A percentile compares a stretch with the other conserved stretches of the same genome.
phyloP scores from a whole-genome alignment of 2,329 filamentous ascomycete genomes.

The Alternaria conjuncta region DNA sequence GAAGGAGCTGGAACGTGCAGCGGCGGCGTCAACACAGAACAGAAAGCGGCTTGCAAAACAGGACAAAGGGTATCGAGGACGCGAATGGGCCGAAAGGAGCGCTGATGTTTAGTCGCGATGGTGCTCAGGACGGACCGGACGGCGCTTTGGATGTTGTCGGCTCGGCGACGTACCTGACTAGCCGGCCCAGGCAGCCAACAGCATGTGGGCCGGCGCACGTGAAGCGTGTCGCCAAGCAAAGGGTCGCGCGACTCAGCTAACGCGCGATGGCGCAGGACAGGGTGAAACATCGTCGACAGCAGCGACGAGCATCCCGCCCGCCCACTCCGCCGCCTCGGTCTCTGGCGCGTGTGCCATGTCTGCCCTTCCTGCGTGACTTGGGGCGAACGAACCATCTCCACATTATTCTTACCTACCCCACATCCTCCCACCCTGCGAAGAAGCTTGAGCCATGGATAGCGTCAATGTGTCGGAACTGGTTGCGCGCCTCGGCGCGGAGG shows the following conservation, averaged over 20 bases:
- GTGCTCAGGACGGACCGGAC: background rate
- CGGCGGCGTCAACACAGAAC: background rate
- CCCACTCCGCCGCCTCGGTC: constrained; percentile 7
- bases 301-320: constrained; percentile 3
- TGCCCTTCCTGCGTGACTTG: constrained; percentile 13
- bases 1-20: constrained; percentile 6
- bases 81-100: background rate
- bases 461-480: constrained; percentile 65
- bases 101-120: background rate
- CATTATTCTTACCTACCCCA: constrained; percentile 18
- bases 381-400: constrained; percentile 16
- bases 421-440: constrained; percentile 9
- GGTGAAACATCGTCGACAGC: constrained; percentile 8
- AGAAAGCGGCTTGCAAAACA: background rate
- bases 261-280: constrained; percentile 18
- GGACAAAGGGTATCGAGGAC: background rate
- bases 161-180: constrained; percentile 27
- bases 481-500: constrained; percentile 64
- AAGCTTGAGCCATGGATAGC: constrained; percentile 56
- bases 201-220: constrained; percentile 20
- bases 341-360: constrained; percentile 6
- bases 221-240: constrained; percentile 33
- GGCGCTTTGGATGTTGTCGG: background rate
- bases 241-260: constrained; percentile 19
- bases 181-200: constrained; percentile 15